These are phyloP conservation scores for Andrographis paniculata DNA, from an alignment of 305 asterid species.

Conservation along the genomic window DNA sequence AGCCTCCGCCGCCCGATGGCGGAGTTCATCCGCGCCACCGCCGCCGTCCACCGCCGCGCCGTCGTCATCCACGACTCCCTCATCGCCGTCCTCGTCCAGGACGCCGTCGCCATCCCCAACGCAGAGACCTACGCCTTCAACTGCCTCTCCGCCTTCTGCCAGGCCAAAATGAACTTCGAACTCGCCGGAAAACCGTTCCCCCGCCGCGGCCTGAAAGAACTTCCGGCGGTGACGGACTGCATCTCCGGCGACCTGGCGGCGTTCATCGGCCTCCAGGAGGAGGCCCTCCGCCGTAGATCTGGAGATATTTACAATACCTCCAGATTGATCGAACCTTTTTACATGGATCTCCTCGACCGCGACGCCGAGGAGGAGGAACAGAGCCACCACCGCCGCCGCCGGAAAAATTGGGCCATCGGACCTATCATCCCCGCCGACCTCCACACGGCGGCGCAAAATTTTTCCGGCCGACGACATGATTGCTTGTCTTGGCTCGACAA, in stretches of 20 bases:
- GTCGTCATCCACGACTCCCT: slow-evolving; percentile 40
- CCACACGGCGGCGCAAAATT: too few species aligned
- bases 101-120: slow-evolving; percentile 24
- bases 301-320: slow-evolving; percentile 34
- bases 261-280: slow-evolving; percentile 8
- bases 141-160: slow-evolving; percentile 27
- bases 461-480: too few species aligned
- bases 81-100: slow-evolving; percentile 27
- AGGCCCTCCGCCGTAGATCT: slow-evolving; percentile 1
- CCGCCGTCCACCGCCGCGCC: slow-evolving; percentile 13
- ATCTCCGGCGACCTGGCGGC: slow-evolving; percentile 7
- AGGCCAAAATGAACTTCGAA: slow-evolving; percentile 17
- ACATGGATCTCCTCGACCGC: slow-evolving; percentile 19
- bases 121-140: slow-evolving; percentile 33
- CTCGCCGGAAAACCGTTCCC: slow-evolving; percentile 15
- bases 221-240: slow-evolving; percentile 3
- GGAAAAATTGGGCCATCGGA: slow-evolving; percentile 34
- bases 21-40: slow-evolving; percentile 7
- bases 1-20: slow-evolving; percentile 31
- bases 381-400: too few species aligned
- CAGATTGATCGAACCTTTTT: slow-evolving; percentile 22
- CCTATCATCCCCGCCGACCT: slow-evolving; percentile 21
- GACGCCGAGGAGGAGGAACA: slow-evolving; percentile 13
- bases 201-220: background rate
- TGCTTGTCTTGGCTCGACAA: slow-evolving; percentile 32